Conservation (phyloP, 257 asterid genomes). For the Orobanche coerulescens region DNA sequence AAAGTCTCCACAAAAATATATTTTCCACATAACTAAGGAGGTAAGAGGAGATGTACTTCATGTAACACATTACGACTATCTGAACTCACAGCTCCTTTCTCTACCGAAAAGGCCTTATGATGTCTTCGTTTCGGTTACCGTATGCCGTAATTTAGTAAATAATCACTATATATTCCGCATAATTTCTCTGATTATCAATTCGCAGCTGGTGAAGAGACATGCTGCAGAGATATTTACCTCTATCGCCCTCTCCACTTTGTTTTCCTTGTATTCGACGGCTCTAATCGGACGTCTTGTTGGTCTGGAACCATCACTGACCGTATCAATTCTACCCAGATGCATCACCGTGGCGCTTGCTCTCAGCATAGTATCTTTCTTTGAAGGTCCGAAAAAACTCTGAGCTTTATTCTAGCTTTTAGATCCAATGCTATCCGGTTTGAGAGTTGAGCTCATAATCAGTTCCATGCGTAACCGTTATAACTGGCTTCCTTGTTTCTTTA, state of each 20-base stretch:
- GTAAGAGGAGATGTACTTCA: no score
- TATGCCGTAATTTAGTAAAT: no score
- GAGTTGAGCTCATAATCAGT: no score
- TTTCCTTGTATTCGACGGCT: slow-evolving; percentile 90
- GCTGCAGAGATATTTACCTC: slow-evolving; percentile 96
- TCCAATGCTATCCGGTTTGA: not conserved
- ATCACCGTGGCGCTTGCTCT: slow-evolving; percentile 98
- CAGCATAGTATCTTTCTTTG: slow-evolving; percentile 90
- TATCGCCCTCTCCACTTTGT: slow-evolving; percentile 65
- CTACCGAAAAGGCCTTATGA: no score
- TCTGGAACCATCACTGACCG: slow-evolving; percentile 58
- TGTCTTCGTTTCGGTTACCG: no score
- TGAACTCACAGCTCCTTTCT: no score
- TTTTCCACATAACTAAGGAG: no score
- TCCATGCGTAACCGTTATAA: not conserved
- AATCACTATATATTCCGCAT: not conserved
- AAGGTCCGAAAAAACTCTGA: slow-evolving; percentile 46
- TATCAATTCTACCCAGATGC: slow-evolving; percentile 96
- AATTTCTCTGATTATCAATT: not conserved
- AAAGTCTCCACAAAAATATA: no score
- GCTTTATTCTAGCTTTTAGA: not conserved
- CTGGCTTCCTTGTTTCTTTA: slow-evolving; percentile 23
- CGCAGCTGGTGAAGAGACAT: slow-evolving; percentile 92
- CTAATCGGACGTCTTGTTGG: slow-evolving; percentile 72
- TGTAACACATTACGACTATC: no score